Evolutionary conservation across 2,329 filamentous ascomycete species (phyloP), one percentile per base, ranked within the genome.

Genomic region (Lasiodiplodia citricola): DNA sequence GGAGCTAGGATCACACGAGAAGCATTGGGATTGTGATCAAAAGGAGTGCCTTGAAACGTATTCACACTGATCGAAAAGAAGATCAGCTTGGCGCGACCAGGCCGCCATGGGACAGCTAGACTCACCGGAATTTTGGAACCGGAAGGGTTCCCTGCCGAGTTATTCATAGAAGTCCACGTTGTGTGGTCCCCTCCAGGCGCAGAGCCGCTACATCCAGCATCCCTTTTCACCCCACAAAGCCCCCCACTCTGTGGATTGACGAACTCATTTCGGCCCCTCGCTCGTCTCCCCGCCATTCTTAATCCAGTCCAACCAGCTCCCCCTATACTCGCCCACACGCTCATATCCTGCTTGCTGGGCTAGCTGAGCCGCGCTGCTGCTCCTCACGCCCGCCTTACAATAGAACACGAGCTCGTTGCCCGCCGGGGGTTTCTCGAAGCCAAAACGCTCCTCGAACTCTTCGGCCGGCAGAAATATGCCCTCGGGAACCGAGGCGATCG

Each of bases 381-480:
- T 93, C 77, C 96, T 86, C 71, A 98, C 92, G 2, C 96, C 96
- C 0, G 94, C 90, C 83, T 93, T 96, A 82, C 96, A 99, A 80
- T 97, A 98, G 75, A 98, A 96, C 4, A 98, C 86, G 16, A 97
- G 74, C 70, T 83, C 79, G 60, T 78, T 75, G 55, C 87, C 84
- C 70, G 83, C 83, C 2, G 75, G 74, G 0, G 91, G 94, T 70
- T 92, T 91, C 69, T 85, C 82, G 76, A 92, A 97, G 4, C 93
- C 94, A 80, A 93, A 94, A 18, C 90, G 83, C 70, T 93, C 92
- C 76, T 92, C 87, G 76, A 98, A 98, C 71, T 97, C 94, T 14
- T 92, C 91, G 0, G 86, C 84, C 0, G 85, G 78, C 8, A 97
- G 86, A 79, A 94, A 91, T 75, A 96, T 90, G 69, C 91, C 91